A percentile compares a stretch with the other conserved stretches of the same genome.
phyloP scores from a whole-genome alignment of 1,284 basidiomycete genomes.

The Ceratobasidium sp. region DNA sequence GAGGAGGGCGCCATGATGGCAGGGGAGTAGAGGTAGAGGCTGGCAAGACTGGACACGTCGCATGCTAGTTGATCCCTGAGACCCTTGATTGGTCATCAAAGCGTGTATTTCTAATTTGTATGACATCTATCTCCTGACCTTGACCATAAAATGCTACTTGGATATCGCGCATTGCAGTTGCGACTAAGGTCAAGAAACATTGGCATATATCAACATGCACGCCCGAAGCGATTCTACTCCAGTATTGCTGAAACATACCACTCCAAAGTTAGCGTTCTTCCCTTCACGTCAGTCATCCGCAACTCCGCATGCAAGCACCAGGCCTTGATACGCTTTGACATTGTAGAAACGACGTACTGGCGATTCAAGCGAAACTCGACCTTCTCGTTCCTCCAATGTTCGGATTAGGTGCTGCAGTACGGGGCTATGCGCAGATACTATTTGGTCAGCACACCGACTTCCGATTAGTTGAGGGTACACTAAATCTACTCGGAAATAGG shows the following conservation, averaged over 20 bases:
- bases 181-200: neutral
- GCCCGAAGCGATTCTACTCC: neutral
- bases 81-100: conserved; percentile 33
- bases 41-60: conserved; percentile 45
- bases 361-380: conserved; percentile 20
- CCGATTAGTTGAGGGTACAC: neutral
- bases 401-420: conserved; percentile 14
- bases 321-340: neutral
- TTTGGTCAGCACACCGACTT: conserved; percentile 16
- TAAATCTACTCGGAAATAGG: conserved; percentile 58
- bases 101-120: neutral
- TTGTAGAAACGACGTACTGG: conserved; percentile 23
- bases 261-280: conserved; percentile 39
- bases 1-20: conserved; percentile 39
- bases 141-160: conserved; percentile 3
- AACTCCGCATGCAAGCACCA: neutral
- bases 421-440: conserved; percentile 22
- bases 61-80: conserved; percentile 34
- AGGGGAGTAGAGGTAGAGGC: neutral
- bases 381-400: conserved; percentile 35
- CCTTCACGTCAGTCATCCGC: conserved; percentile 33
- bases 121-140: neutral
- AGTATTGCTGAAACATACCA: conserved; percentile 24
- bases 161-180: neutral
- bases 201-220: neutral